These are phyloP conservation scores for Gracilaria caudata DNA, from an alignment of 23 red algal species.

Conservation along the genomic window DNA sequence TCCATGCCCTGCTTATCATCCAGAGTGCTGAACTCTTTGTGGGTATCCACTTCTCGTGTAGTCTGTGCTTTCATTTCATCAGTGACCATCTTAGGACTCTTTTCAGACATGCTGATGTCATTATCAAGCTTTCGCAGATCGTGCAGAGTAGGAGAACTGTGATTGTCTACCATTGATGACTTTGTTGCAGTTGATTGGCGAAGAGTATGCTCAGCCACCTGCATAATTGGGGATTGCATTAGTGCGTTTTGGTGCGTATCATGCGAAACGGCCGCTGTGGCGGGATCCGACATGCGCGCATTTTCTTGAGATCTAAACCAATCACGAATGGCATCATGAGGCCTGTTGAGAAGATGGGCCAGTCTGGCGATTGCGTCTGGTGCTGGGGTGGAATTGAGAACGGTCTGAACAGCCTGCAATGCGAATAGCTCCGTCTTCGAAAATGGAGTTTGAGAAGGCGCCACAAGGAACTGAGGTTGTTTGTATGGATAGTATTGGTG, in stretches of 20 bases:
- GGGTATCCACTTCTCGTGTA: neutral
- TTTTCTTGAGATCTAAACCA: conserved; percentile 25
- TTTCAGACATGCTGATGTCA: conserved; percentile 15
- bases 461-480: neutral
- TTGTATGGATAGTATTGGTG: conserved; percentile 16
- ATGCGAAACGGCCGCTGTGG: neutral
- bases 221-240: conserved; percentile 26
- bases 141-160: neutral
- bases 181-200: neutral
- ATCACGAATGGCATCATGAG: conserved; percentile 25
- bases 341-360: conserved; percentile 29
- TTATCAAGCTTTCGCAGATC: conserved; percentile 17
- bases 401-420: conserved; percentile 29
- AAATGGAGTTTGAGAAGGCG: conserved; percentile 15
- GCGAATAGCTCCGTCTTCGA: conserved; percentile 38
- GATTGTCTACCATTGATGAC: neutral
- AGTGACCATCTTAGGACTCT: conserved; percentile 16
- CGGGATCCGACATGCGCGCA: neutral
- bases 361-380: conserved; percentile 28
- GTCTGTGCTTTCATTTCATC: conserved; percentile 1
- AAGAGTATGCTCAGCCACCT: neutral
- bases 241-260: conserved; percentile 4
- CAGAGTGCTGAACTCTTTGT: neutral
- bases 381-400: conserved; percentile 17
- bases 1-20: conserved; percentile 16